A percentile compares a stretch with the other conserved stretches of the same genome.
Evolutionary conservation across 768 basidiomycete genomes (phyloP).

Genomic region (Russula vinacea): DNA sequence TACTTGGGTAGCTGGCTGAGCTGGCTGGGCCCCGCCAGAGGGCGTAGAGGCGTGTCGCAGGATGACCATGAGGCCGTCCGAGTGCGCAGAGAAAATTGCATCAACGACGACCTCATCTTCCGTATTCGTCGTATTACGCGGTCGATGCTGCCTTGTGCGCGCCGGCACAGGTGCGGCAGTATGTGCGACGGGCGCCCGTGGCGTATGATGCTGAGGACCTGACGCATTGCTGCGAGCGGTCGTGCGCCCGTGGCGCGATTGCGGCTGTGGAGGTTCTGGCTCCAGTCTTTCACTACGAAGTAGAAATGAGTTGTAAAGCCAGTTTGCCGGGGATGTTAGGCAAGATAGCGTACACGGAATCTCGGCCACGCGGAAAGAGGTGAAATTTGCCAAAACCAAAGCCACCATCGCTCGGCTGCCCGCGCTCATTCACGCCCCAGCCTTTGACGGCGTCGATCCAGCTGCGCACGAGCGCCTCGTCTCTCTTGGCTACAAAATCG

Average conservation of each 20-base stretch:
- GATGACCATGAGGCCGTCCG: slow-evolving; percentile 80
- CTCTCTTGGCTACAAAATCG: slow-evolving; percentile 65
- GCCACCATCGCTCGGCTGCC: slow-evolving; percentile 79
- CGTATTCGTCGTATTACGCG: neutral
- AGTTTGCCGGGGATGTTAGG: neutral
- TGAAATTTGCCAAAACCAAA: slow-evolving; percentile 78
- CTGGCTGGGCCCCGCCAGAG: neutral
- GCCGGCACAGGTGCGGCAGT: neutral
- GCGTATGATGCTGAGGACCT: neutral
- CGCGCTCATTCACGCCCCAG: slow-evolving; percentile 82
- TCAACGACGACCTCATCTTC: slow-evolving; percentile 58
- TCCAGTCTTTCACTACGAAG: slow-evolving; percentile 24
- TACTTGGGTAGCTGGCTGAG: neutral
- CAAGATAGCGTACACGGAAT: slow-evolving; percentile 49
- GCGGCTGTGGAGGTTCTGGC: slow-evolving; percentile 15
- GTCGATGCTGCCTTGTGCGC: neutral
- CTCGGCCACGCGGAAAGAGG: slow-evolving; percentile 55
- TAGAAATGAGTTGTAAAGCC: neutral
- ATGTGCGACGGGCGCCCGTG: slow-evolving; percentile 1
- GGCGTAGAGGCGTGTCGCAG: slow-evolving; percentile 48
- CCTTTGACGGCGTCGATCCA: slow-evolving; percentile 79
- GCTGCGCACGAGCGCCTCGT: slow-evolving; percentile 61
- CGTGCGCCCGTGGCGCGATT: slow-evolving; percentile 12
- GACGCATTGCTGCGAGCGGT: neutral
- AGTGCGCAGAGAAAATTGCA: slow-evolving; percentile 82